Base-by-base conservation (phyloP, 139 green algal species). In the Coelastrella sp. region DNA sequence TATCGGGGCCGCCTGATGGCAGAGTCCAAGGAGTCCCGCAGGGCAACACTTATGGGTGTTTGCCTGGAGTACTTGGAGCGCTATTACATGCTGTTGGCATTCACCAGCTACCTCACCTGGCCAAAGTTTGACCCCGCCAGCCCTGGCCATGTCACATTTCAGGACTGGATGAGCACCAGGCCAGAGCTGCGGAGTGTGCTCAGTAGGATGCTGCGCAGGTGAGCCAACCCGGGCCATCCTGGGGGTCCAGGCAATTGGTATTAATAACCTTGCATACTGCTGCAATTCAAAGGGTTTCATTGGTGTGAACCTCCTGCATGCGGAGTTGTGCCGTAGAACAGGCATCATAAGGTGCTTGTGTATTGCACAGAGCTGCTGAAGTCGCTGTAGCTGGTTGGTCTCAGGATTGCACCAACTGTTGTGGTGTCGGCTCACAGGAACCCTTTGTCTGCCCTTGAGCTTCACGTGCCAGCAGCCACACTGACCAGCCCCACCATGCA, bases 61-160 rank as follows among this genome's bases (percentile, higher is more conserved):
- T 93, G 92, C 88, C 83, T 96, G 89, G 96, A 97, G 73, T 98
- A 96, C 93, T 88, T 98, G 88, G 96, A 98, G 92, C 89, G 89
- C 19, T 96, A 96, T 91, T 95, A 94, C 92, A 96, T 96, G 94
- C 91, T 99, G 11, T 96, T 99, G 61, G 93, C 93, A 60, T 99
- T 99, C 90, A 89, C 95, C 58, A 92, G 93, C 47, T 99, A 98
- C 94, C 89, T 99, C 17, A 90, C 91, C 19, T 94, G 92, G 57
- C 54, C 77, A 10, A 78, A 87, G 78, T 98, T 97, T 80, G 85
- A 94, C 57, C 95, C 96, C 0, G 89, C 91, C 10, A 71, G 73
- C 3, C 89, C 90, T 11, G 78, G 78, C 3, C 87, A 90, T 54
- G 64, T 87, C 3, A 89, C 86, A 23, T 98, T 98, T 89, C 92